Evolutionary conservation across 1,284 basidiomycete species (phyloP), one percentile per base, ranked within the genome.

Genomic region (Cryptococcus sp.): DNA sequence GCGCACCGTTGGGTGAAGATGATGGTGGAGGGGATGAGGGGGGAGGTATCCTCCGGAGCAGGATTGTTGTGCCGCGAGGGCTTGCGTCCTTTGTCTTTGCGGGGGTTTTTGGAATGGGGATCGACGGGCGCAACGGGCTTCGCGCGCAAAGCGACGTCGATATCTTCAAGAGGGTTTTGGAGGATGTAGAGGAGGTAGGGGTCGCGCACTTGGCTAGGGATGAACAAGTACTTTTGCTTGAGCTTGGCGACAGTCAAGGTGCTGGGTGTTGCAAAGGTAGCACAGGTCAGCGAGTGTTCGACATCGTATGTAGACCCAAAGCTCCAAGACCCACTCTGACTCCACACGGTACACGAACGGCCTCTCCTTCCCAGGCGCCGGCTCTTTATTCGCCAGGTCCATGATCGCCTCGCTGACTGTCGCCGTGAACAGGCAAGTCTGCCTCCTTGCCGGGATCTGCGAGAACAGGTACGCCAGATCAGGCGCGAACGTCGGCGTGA

Each of bases 361-460:
- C 65, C 83, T 85, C 67, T 86, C 81, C 77, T 96, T 98, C 8
- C 93, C 94, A 0, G 83, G 80, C 58, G 84, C 82, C 1, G 93
- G 89, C 15, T 85, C 77, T 40, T 87, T 86, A 48, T 84, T 81
- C 12, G 87, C 89, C 28, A 98, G 75, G 8, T 83, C 81, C 66
- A 94, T 89, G 53, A 98, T 91, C 0, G 92, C 85, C 16, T 87
- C 83, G 2, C 91, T 94, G 61, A 96, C 80, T 0, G 96, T 99
- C 0, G 96, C 96, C 0, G 96, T 98, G 76, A 98, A 98, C 28
- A 99, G 82, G 61, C 93, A 89, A 0, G 96, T 98, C 75, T 98
- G 96, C 15, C 96, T 82, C 37, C 92, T 84, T 45, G 84, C 82
- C 0, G 96, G 93, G 18, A 98, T 81, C 38, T 84, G 80, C 39